A percentile compares a stretch with the other conserved stretches of the same genome.
These are phyloP conservation scores for Forsythia viridissima DNA, from an alignment of 257 asterid genomes.

Conservation along the genomic window DNA sequence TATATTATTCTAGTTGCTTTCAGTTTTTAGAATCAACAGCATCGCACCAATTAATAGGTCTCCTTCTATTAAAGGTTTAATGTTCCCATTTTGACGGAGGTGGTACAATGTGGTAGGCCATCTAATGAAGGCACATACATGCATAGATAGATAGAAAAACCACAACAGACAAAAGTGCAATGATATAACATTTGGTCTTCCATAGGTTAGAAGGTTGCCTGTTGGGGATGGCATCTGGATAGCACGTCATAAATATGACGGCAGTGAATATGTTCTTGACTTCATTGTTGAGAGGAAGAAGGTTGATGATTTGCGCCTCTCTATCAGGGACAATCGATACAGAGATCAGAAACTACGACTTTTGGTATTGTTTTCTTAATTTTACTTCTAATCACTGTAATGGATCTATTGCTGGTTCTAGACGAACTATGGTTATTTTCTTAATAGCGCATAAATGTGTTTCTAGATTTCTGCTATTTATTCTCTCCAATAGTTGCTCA, in stretches of 20 bases:
- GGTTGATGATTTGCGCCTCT: conserved; percentile 85
- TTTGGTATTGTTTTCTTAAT: conserved; percentile 51
- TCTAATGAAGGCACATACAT: conserved; percentile 15
- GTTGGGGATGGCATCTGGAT: conserved; percentile 97
- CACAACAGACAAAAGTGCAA: not conserved
- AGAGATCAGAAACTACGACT: conserved; percentile 93
- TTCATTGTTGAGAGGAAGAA: conserved; percentile 97
- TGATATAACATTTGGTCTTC: conserved; percentile 19
- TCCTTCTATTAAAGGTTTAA: not conserved
- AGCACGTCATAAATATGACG: conserved; percentile 69
- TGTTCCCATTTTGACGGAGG: conserved; percentile 24
- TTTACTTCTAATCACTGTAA: not conserved
- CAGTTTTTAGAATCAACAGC: not conserved
- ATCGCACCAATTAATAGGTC: not conserved
- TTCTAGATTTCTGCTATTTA: not conserved
- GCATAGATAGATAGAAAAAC: not conserved
- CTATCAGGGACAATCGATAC: conserved; percentile 91
- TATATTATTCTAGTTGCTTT: not conserved
- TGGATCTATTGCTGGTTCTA: not conserved
- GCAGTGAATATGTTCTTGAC: conserved; percentile 85
- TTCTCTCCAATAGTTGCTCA: not conserved
- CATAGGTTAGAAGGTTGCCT: conserved; percentile 85
- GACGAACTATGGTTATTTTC: not conserved
- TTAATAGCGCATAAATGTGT: not conserved
- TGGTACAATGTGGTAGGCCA: conserved; percentile 19